Conservation (phyloP, 768 basidiomycete species). For the Agrocybe praecox region DNA sequence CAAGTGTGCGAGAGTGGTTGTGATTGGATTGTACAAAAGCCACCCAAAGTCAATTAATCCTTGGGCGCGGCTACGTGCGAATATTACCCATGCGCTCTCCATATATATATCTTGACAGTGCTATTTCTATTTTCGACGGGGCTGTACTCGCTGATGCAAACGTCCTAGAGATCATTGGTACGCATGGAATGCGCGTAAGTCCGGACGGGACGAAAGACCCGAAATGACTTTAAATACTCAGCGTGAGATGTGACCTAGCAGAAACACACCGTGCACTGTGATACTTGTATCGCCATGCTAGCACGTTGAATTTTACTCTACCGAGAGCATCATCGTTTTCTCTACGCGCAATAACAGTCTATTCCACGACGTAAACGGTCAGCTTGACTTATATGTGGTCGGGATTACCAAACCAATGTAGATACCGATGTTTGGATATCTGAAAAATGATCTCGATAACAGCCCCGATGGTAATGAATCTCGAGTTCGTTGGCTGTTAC, state of each 20-base stretch:
- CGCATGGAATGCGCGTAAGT: slow-evolving; percentile 39
- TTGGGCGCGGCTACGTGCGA: slow-evolving; percentile 34
- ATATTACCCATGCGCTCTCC: slow-evolving; percentile 41
- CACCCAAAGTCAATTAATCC: slow-evolving; percentile 27
- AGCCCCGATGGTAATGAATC: too few relatives aligned
- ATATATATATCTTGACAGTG: slow-evolving; percentile 34
- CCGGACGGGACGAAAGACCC: slow-evolving; percentile 30
- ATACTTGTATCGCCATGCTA: slow-evolving; percentile 30
- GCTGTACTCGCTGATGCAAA: slow-evolving; percentile 24
- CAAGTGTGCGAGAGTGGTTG: slow-evolving; percentile 17
- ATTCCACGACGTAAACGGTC: neutral
- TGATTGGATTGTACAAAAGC: slow-evolving; percentile 20
- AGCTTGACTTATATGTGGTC: neutral
- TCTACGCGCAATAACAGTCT: slow-evolving; percentile 31
- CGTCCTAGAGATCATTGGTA: slow-evolving; percentile 41
- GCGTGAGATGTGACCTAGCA: too few relatives aligned
- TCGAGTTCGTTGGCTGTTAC: slow-evolving; percentile 26
- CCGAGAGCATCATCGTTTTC: slow-evolving; percentile 22
- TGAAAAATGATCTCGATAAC: slow-evolving; percentile 28
- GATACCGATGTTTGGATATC: slow-evolving; percentile 34
- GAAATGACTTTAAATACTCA: slow-evolving; percentile 36
- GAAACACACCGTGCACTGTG: slow-evolving; percentile 25
- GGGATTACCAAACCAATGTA: neutral
- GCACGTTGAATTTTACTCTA: slow-evolving; percentile 28
- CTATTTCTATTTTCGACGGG: slow-evolving; percentile 21